Base-by-base conservation (phyloP, 495 filamentous ascomycete genomes). In the Podospora anserina region DNA sequence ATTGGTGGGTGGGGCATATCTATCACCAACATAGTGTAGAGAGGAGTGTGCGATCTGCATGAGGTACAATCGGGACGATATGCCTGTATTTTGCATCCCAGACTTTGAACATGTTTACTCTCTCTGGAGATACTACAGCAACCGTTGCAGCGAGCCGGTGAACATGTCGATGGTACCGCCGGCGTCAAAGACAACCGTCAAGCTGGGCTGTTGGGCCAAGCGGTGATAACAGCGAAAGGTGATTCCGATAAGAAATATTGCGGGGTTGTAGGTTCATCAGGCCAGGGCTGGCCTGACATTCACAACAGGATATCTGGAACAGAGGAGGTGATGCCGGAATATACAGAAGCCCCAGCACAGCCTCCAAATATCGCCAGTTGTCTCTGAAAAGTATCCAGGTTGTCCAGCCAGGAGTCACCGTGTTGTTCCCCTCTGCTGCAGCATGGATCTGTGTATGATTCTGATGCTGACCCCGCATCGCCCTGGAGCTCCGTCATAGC, bases 401-500 rank as follows among this genome's bases (percentile, higher is more conserved):
- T 49, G 39, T 18, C 39, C 39, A 49, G 39, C 39, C 39, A 49
- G 11, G 39, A 13, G 2, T 6, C 9, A 13, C 15, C 15, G 39
- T 13, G 1, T 23, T 23, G 23, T 1, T 23, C 23, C 23, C 23
- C 23, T 23, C 23, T 23, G 23, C 15, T 16, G 15, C 9, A 49
- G 39, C 39, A 49, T 49, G 39, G 7, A 11, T 49, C 39, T 49
- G 39, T 49, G 18, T 49, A 16, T 62, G 60, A 9, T 63, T 28
- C 20, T 61, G 59, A 19, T 11, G 19, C 19, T 49, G 32, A 63
- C 61, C 61, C 61, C 61, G 61, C 61, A 63, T 34, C 59, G 59
- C 61, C 34, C 32, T 49, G 30, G 34, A 49, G 16, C 61, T 63
- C 61, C 61, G 61, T 63, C 61, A 63, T 63, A 63, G 61, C 61